Percentiles rank a stretch among this genome's conserved stretches.
Conservation (phyloP, 2,329 filamentous ascomycete genomes). For the Aciculosporium take region DNA sequence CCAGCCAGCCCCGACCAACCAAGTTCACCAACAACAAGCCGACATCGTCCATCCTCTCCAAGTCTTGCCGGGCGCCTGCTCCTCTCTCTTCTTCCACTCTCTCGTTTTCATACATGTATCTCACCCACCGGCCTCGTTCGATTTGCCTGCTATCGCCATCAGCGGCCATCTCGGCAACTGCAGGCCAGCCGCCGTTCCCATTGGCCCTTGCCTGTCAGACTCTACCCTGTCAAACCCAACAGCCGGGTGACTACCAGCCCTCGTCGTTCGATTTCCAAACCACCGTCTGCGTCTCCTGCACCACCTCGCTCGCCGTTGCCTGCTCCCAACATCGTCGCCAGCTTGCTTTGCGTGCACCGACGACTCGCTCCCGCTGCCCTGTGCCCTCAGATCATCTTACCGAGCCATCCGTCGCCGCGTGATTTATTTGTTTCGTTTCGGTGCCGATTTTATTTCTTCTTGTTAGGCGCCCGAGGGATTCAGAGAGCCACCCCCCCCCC, state of each 20-base stretch:
- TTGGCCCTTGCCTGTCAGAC: slow-evolving; percentile 3
- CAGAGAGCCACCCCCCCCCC: too few relatives aligned
- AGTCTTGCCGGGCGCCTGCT: background rate
- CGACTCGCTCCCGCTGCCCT: background rate
- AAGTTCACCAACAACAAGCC: background rate
- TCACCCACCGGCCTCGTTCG: background rate
- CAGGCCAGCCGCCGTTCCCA: slow-evolving; percentile 1
- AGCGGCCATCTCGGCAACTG: slow-evolving; percentile 2
- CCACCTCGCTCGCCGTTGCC: background rate
- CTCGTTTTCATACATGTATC: background rate
- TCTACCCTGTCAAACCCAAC: slow-evolving; percentile 3
- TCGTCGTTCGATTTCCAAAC: slow-evolving; percentile 7
- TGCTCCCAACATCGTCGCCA: slow-evolving; percentile 1
- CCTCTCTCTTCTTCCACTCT: background rate
- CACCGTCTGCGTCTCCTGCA: slow-evolving; percentile 3
- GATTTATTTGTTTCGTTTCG: background rate
- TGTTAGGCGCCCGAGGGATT: background rate
- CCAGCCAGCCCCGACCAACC: background rate
- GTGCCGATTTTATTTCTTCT: too few relatives aligned
- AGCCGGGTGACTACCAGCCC: slow-evolving; percentile 6
- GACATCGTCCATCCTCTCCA: background rate
- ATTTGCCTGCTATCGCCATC: slow-evolving; percentile 3
- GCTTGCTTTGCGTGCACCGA: slow-evolving; percentile 1
- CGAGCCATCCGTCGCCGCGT: slow-evolving; percentile 1
- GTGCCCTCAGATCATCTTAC: background rate